Conservation (phyloP, 441 rosid genomes). For the Melastoma candidum region DNA sequence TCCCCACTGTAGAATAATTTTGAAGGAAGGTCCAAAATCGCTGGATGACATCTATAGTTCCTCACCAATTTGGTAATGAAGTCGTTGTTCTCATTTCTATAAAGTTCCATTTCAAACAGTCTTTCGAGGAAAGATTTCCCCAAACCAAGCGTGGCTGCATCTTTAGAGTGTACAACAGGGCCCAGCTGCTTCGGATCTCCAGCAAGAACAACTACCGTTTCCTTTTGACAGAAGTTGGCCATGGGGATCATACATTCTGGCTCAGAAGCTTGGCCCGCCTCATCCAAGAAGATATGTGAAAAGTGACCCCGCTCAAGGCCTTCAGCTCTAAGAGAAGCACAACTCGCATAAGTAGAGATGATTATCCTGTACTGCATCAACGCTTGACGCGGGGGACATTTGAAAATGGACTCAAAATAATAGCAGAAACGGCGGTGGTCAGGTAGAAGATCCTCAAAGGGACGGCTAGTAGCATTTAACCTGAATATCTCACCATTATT, state of each 20-base stretch:
- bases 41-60: constrained; percentile 76
- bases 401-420: constrained; percentile 32
- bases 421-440: constrained; percentile 34
- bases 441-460: constrained; percentile 33
- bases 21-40: constrained; percentile 77
- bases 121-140: constrained; percentile 74
- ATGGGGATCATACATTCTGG: constrained; percentile 84
- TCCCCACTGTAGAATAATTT: constrained; percentile 66
- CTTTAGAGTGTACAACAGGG: constrained; percentile 69
- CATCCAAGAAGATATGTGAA: constrained; percentile 84
- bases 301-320: constrained; percentile 54
- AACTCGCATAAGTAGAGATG: constrained; percentile 71
- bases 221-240: constrained; percentile 39
- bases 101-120: constrained; percentile 49
- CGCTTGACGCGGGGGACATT: constrained; percentile 37
- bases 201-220: constrained; percentile 80
- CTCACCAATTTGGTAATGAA: constrained; percentile 64
- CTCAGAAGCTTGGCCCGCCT: constrained; percentile 96
- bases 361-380: constrained; percentile 44
- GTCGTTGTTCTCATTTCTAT: constrained; percentile 37
- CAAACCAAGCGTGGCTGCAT: constrained; percentile 50
- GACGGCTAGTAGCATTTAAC: constrained; percentile 49
- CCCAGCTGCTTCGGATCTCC: constrained; percentile 96
- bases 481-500: constrained; percentile 41
- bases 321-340: constrained; percentile 56